These are phyloP conservation scores for Maudiozyma saulgeensis DNA, from an alignment of 805 yeast species.

Conservation along the genomic window DNA sequence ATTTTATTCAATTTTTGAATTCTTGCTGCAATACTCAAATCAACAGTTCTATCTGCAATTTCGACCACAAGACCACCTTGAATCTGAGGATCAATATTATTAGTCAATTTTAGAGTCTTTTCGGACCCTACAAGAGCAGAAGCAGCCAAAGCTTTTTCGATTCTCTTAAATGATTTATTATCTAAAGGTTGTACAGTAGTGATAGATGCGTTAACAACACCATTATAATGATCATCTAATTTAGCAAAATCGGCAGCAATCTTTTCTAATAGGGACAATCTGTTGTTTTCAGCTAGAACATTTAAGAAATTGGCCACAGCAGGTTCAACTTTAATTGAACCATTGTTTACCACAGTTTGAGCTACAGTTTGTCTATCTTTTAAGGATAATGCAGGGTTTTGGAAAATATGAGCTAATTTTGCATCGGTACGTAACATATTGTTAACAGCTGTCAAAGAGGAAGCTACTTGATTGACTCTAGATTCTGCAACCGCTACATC, in stretches of 20 bases:
- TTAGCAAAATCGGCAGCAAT: conserved; percentile 63
- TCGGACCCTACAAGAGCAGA: conserved; percentile 78
- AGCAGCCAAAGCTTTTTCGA: conserved; percentile 66
- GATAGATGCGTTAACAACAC: conserved; percentile 86
- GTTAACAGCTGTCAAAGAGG: conserved; percentile 51
- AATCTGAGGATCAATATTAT: conserved; percentile 80
- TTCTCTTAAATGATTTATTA: conserved; percentile 63
- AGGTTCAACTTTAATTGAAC: conserved; percentile 47
- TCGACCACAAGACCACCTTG: conserved; percentile 94
- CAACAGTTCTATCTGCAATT: conserved; percentile 95
- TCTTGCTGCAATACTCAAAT: conserved; percentile 77
- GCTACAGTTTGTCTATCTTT: conserved; percentile 68
- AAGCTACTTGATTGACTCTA: conserved; percentile 41
- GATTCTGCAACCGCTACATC: conserved; percentile 51
- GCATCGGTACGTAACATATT: conserved; percentile 48
- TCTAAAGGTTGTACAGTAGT: conserved; percentile 84
- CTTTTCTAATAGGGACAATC: conserved; percentile 59
- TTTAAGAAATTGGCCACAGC: conserved; percentile 62
- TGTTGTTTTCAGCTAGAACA: conserved; percentile 90
- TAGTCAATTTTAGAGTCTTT: conserved; percentile 75
- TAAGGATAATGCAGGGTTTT: conserved; percentile 76
- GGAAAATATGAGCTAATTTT: conserved; percentile 50
- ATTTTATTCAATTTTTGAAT: conserved; percentile 83
- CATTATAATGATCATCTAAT: conserved; percentile 82
- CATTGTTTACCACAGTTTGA: conserved; percentile 36